phyloP scores from a whole-genome alignment of 768 basidiomycete species.

The Suillus alpinus region DNA sequence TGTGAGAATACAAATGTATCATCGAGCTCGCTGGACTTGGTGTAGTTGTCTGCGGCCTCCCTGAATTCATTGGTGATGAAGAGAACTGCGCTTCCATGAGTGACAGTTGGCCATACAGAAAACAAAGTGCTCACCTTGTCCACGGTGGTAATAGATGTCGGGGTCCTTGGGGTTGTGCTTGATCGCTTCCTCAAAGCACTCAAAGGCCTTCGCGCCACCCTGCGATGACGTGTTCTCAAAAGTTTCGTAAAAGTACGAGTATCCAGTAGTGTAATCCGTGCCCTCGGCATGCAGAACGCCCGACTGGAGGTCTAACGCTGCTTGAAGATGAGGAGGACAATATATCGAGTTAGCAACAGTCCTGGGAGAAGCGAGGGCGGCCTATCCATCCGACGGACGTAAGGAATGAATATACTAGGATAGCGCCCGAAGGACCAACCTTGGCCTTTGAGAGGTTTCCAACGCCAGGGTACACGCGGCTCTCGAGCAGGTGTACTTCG shows the following conservation, averaged over 20 bases:
- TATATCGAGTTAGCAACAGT: slow-evolving; percentile 97
- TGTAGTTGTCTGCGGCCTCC: slow-evolving; percentile 88
- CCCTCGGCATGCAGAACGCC: slow-evolving; percentile 94
- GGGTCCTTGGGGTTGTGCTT: slow-evolving; percentile 80
- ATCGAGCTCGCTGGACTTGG: slow-evolving; percentile 85
- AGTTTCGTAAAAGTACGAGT: slow-evolving; percentile 96
- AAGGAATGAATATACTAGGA: not conserved
- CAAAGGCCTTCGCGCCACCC: slow-evolving; percentile 78
- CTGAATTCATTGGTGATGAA: slow-evolving; percentile 93
- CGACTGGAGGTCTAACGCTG: slow-evolving; percentile 61
- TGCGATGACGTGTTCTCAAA: slow-evolving; percentile 86
- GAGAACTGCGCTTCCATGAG: slow-evolving; percentile 50
- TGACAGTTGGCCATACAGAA: not conserved
- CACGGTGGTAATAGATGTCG: slow-evolving; percentile 98
- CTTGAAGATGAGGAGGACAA: slow-evolving; percentile 72
- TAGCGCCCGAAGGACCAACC: slow-evolving; percentile 41
- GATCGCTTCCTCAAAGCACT: slow-evolving; percentile 89
- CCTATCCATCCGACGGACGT: slow-evolving; percentile 38
- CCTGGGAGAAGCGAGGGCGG: slow-evolving; percentile 84
- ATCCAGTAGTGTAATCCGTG: slow-evolving; percentile 95
- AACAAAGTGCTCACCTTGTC: slow-evolving; percentile 62
- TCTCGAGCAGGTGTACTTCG: slow-evolving; percentile 49
- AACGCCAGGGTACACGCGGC: slow-evolving; percentile 84
- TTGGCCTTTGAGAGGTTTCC: slow-evolving; percentile 74
- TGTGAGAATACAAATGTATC: slow-evolving; percentile 92